Evolutionary conservation across 192 early-diverging fungal genomes (phyloP), one percentile per base, ranked within the genome.

Genomic region (Phycomyces blakesleeanus): DNA sequence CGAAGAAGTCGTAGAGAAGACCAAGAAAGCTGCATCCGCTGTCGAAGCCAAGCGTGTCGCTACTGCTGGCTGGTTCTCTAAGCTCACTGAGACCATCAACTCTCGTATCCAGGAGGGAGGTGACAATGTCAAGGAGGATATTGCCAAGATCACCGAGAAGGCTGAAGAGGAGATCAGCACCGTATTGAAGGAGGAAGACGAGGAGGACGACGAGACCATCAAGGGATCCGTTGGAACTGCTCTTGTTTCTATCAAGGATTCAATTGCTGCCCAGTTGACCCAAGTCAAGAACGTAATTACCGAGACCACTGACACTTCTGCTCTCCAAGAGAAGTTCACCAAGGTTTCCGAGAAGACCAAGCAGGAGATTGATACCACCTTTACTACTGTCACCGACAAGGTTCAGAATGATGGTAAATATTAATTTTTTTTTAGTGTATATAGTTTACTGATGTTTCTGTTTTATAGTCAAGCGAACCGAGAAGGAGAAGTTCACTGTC

Each of bases 21-120:
- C 44, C 38, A 63, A 63, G 61, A 54, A 27, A 1, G 51, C 55
- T 20, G 37, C 53, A 20, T 34, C 53, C 18, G 52, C 54, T 25
- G 54, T 55, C 18, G 51, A 63, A 44, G 62, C 52, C 14, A 55
- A 51, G 16, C 51, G 53, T 5, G 26, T 47, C 1, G 54, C 62
- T 42, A 41, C 53, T n/a, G 20, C 50, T 55, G 25, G 51, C 25
- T 10, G 44, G 5, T 55, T 63, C 42, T 38, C 29, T 10, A 20
- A 22, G 0, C 26, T 63, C 14, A 26, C 53, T 24, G 62, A 53
- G 18, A 18, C 34, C 15, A 44, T 63, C 40, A 54, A 42, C 1
- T 24, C 53, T 25, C 62, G 62, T 25, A 55, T 63, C 26, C 25
- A 53, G 18, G 51, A 63, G 24, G 62, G 62, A 11, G 62, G 62